These are phyloP conservation scores for Hansenula lynferdii DNA, from an alignment of 1,139 yeast genomes.

Conservation along the genomic window DNA sequence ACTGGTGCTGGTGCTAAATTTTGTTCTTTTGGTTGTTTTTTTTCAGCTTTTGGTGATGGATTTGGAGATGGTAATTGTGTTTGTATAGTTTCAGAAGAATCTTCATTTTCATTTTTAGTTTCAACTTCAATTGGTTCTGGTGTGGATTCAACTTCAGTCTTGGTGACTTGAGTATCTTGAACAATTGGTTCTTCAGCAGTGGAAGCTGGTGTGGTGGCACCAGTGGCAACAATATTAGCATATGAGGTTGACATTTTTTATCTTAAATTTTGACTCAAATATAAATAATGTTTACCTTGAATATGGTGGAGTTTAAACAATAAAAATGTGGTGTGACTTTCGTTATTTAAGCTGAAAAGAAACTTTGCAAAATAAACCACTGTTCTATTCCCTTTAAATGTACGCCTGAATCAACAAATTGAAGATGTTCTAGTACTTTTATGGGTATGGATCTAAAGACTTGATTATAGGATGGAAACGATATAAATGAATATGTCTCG, in stretches of 20 bases:
- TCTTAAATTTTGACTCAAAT: not conserved
- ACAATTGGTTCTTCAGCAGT: conserved; percentile 3
- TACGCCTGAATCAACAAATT: no score
- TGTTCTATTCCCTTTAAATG: no score
- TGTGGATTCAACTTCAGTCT: conserved; percentile 1
- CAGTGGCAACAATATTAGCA: conserved; percentile 19
- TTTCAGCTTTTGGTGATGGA: conserved; percentile 17
- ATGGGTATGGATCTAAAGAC: no score
- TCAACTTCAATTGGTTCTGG: conserved; percentile 4
- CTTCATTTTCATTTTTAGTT: conserved; percentile 4
- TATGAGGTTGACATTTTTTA: conserved; percentile 12
- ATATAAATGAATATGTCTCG: no score
- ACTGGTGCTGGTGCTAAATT: conserved; percentile 73
- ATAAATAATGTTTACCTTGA: no score
- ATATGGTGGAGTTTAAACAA: no score
- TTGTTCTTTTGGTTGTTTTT: conserved; percentile 32
- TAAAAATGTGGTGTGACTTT: no score
- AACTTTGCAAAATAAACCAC: no score
- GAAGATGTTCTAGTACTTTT: no score
- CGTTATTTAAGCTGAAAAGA: no score
- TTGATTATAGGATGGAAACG: no score
- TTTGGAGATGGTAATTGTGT: conserved; percentile 22
- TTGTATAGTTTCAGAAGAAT: conserved; percentile 2
- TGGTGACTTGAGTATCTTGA: conserved; percentile 1
- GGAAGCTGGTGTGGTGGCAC: conserved; percentile 12